These are phyloP conservation scores for Teratosphaeria pseudoeucalypti DNA, from an alignment of 2,329 filamentous ascomycete species.

Conservation along the genomic window DNA sequence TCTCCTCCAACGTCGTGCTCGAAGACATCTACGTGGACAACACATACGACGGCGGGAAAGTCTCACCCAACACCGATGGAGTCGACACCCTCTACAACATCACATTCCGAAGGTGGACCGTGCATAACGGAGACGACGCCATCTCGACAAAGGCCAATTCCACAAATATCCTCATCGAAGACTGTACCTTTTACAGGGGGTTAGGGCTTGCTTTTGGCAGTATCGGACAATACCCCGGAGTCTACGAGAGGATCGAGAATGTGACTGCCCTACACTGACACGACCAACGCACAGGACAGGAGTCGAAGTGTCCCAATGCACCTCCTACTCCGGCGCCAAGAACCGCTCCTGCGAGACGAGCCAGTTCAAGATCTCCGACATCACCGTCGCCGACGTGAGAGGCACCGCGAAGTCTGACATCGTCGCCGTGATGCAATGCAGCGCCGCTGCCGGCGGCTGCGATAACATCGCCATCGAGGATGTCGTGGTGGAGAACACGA, in stretches of 20 bases:
- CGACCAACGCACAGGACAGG: not conserved
- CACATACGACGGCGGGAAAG: slow-evolving; percentile 12
- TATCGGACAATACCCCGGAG: slow-evolving; percentile 44
- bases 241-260: slow-evolving; percentile 41
- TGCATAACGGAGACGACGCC: slow-evolving; percentile 44
- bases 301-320: not conserved
- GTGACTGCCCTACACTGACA: slow-evolving; percentile 28
- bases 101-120: slow-evolving; percentile 40
- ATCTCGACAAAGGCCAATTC: slow-evolving; percentile 47
- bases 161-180: slow-evolving; percentile 42
- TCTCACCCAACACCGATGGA: slow-evolving; percentile 35
- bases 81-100: slow-evolving; percentile 48
- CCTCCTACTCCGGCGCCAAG: not conserved
- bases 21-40: slow-evolving; percentile 44
- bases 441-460: not conserved
- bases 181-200: slow-evolving; percentile 41
- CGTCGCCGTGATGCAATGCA: not conserved
- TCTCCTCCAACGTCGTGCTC: slow-evolving; percentile 38
- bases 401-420: not conserved
- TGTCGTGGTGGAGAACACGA: not conserved
- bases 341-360: not conserved
- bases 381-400: not conserved
- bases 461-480: not conserved
- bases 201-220: slow-evolving; percentile 49
- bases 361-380: not conserved